These are phyloP conservation scores for Suillus lakei DNA, from an alignment of 768 basidiomycete species.

Conservation along the genomic window DNA sequence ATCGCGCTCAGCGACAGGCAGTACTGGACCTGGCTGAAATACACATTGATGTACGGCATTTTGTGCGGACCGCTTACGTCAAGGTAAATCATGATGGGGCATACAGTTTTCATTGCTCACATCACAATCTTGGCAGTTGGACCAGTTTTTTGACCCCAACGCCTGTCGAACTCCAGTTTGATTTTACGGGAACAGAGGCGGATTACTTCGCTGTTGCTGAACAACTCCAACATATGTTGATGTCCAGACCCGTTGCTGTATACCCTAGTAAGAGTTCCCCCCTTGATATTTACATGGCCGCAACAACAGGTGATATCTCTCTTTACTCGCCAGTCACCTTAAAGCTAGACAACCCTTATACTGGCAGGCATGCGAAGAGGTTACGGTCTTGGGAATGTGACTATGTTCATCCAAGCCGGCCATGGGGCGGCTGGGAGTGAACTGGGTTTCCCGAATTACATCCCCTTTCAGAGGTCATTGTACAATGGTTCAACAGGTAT, in stretches of 20 bases:
- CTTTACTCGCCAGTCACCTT: background rate
- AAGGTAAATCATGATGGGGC: background rate
- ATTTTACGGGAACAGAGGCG: background rate
- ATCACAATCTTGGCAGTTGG: background rate
- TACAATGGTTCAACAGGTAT: background rate
- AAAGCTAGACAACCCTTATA: background rate
- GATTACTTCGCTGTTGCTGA: background rate
- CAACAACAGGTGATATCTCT: background rate
- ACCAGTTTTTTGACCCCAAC: background rate
- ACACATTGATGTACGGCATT: background rate
- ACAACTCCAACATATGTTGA: too few relatives aligned
- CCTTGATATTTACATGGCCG: background rate
- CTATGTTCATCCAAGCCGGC: background rate
- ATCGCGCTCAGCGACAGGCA: background rate
- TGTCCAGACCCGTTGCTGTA: too few relatives aligned
- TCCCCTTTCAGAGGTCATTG: background rate
- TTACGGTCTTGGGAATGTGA: background rate
- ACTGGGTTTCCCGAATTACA: background rate
- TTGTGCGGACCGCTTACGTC: background rate
- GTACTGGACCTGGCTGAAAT: background rate
- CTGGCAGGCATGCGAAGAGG: background rate
- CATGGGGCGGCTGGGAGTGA: background rate
- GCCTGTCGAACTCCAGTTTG: background rate
- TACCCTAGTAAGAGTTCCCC: background rate
- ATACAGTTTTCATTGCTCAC: background rate